These are phyloP conservation scores for Trichophyton verrucosum DNA, from an alignment of 2,329 filamentous ascomycete genomes.

Conservation along the genomic window DNA sequence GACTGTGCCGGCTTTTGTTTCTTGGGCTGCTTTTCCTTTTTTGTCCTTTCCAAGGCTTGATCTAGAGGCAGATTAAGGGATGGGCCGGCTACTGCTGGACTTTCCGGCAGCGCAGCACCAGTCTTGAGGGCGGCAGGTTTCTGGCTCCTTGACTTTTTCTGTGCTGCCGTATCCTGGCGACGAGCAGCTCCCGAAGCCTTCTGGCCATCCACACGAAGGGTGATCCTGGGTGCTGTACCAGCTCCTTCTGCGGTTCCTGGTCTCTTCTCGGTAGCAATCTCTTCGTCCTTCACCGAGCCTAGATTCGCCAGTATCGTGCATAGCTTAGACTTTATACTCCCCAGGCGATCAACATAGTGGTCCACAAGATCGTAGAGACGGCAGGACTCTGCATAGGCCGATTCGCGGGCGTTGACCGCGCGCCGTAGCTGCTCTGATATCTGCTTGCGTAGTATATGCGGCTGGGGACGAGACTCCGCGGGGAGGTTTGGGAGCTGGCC, in stretches of 20 bases:
- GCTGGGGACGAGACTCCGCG: conserved; percentile 38
- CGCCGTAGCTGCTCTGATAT: conserved; percentile 46
- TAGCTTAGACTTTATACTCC: conserved; percentile 49
- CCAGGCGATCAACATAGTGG: conserved; percentile 45
- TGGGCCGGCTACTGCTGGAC: not conserved
- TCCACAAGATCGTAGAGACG: conserved; percentile 46
- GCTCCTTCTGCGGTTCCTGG: conserved; percentile 29
- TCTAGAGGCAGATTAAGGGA: not conserved
- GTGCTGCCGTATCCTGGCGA: not conserved
- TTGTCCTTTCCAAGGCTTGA: not conserved
- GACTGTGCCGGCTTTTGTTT: conserved; percentile 7
- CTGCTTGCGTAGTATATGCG: conserved; percentile 40
- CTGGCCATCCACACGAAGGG: conserved; percentile 28
- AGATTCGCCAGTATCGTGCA: conserved; percentile 43
- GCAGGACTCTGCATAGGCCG: conserved; percentile 43
- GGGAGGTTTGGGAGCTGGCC: conserved; percentile 41
- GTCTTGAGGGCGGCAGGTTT: not conserved
- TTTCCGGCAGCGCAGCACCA: not conserved
- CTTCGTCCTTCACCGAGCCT: conserved; percentile 20
- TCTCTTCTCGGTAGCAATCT: conserved; percentile 27
- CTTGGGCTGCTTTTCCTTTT: conserved; percentile 8
- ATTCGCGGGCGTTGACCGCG: conserved; percentile 44
- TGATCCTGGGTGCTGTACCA: conserved; percentile 28
- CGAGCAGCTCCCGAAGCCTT: conserved; percentile 11
- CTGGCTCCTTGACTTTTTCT: not conserved